phyloP scores from a whole-genome alignment of 768 basidiomycete species.

The Crucibulum laeve region DNA sequence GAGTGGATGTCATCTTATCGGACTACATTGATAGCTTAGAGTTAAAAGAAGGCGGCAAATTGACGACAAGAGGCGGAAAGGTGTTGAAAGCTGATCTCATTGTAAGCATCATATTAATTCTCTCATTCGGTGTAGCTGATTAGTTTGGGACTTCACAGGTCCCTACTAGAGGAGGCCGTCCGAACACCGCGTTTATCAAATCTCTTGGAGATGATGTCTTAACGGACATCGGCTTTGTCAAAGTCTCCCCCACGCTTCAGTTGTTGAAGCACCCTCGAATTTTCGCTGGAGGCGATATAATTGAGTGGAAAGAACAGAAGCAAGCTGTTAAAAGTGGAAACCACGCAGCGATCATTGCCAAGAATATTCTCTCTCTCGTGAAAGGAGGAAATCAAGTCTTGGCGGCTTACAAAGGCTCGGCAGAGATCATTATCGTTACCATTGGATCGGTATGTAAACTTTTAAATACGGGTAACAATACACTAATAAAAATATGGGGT shows the following conservation, averaged over 20 bases:
- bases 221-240: conserved; percentile 30
- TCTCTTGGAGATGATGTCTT: conserved; percentile 31
- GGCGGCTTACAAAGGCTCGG: not conserved
- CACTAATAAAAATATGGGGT: not conserved
- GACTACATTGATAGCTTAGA: conserved; percentile 46
- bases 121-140: not conserved
- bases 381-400: conserved; percentile 6
- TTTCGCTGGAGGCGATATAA: conserved; percentile 50
- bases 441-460: not conserved
- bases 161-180: conserved; percentile 27
- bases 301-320: conserved; percentile 49
- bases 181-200: conserved; percentile 41
- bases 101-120: conserved; percentile 26
- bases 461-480: not conserved
- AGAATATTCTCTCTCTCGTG: conserved; percentile 33
- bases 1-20: conserved; percentile 41
- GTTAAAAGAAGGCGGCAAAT: conserved; percentile 27
- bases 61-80: conserved; percentile 43
- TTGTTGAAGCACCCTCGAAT: conserved; percentile 35
- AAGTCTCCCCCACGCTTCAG: conserved; percentile 45
- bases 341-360: conserved; percentile 32
- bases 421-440: not conserved
- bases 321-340: conserved; percentile 29
- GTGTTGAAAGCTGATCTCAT: conserved; percentile 45
- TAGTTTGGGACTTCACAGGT: conserved; percentile 15